Evolutionary conservation across 176 grass and related monocot genomes (phyloP), one percentile per base, ranked within the genome.

Genomic region (Guadua angustifolia): DNA sequence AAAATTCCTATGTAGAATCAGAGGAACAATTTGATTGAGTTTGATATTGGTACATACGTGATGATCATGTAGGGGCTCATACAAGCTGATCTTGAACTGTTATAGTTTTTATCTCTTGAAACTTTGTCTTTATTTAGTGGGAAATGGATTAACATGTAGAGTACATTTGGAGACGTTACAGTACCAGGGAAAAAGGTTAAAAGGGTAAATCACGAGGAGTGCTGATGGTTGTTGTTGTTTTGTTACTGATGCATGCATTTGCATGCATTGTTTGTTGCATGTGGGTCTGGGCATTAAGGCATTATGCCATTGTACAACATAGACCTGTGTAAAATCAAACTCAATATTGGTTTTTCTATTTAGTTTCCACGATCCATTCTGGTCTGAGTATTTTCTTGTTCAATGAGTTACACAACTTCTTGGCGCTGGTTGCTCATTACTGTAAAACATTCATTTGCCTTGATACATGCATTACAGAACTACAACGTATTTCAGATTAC

Each of bases 361-460:
- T 80, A 62, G 8, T 45, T 40, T 62, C n/a, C 15, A 78, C 43
- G 56, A 44, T 44, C 12, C 39, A 44, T 17, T 29, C 9, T 60
- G 42, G 46, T 42, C 19, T 56, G 11, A 66, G 44, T 13, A 36
- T 35, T 66, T 11, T 77, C 47, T 38, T 85, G 49, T 44, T 19
- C 33, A 17, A 15, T 42, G 25, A 63, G 10, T 25, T 79, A 9
- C 15, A 16, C 33, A 66, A 39, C 49, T 73, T 45, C 29, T 70
- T 15, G 3, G n/a, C 26, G 72, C 4, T 50, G 16, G 24, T 51
- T 72, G 22, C 46, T 66, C 19, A 11, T 51, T 65, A 38, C 33
- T 71, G 33, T 44, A 71, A 71, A 83, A 66, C 66, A 32, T 38
- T 9, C 46, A 70, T 61, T 69, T 62, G 47, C 7, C 9, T 80